Conservation (phyloP, 441 rosid species). For the Gossypium aridum region DNA sequence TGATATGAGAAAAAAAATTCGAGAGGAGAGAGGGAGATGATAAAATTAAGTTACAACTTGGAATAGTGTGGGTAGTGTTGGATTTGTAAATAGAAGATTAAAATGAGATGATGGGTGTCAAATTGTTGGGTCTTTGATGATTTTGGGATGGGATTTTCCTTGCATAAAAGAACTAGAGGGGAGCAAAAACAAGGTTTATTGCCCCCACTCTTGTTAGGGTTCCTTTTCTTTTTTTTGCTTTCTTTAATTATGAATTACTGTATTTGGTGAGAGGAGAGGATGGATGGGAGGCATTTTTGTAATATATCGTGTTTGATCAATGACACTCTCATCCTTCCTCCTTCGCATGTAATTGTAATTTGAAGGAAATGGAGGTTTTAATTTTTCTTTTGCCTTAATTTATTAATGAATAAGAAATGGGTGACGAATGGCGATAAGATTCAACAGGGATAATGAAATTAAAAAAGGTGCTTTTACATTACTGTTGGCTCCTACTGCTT, state of each 20-base stretch:
- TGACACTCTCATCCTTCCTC: not conserved
- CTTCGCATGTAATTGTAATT: constrained; percentile 19
- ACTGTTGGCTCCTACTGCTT: not conserved
- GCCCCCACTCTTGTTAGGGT: constrained; percentile 4
- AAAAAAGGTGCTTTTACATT: not conserved
- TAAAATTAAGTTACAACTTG: not conserved
- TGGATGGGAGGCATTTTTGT: not conserved
- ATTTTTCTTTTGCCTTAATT: no score
- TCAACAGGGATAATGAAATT: not conserved
- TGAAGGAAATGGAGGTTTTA: constrained; percentile 14
- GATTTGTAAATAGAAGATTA: constrained; percentile 8
- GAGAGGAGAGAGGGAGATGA: not conserved
- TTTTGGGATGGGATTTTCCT: not conserved
- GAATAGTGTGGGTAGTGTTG: not conserved
- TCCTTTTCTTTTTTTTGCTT: not conserved
- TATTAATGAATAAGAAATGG: no score
- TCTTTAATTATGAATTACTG: no score
- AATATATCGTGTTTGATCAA: not conserved
- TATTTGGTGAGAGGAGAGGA: not conserved
- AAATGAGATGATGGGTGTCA: not conserved
- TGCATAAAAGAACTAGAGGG: not conserved
- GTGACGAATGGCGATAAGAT: not conserved
- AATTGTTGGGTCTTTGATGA: constrained; percentile 2
- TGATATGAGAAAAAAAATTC: not conserved
- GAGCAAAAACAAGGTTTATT: not conserved